These are phyloP conservation scores for Echinosophora koreensis DNA, from an alignment of 306 rosid genomes.

Conservation along the genomic window DNA sequence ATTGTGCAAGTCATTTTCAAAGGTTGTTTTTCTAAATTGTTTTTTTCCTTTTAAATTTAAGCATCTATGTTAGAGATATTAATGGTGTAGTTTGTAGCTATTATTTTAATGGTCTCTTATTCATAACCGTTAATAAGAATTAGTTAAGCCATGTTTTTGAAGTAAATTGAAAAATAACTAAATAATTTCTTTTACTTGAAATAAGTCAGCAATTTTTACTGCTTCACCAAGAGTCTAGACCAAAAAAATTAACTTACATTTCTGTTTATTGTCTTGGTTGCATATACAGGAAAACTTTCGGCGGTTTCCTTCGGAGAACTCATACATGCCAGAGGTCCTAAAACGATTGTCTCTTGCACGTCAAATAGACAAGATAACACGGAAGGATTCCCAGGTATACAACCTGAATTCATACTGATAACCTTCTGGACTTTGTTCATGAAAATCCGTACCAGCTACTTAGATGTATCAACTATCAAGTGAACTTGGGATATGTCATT, in stretches of 20 bases:
- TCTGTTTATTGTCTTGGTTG: constrained; percentile 22
- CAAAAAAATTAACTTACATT: constrained; percentile 18
- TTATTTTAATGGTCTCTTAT: constrained; percentile 11
- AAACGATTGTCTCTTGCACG: constrained; percentile 87
- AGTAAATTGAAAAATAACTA: constrained; percentile 3
- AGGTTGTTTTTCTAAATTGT: constrained; percentile 55
- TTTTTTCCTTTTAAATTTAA: constrained; percentile 18
- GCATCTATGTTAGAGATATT: constrained; percentile 12
- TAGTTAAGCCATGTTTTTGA: constrained; percentile 19
- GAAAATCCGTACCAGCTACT: not conserved
- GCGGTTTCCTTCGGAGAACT: constrained; percentile 83
- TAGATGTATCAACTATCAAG: constrained; percentile 5
- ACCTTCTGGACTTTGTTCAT: constrained; percentile 31
- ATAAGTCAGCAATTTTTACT: constrained; percentile 33
- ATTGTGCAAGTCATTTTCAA: constrained; percentile 91
- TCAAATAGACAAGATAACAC: constrained; percentile 86
- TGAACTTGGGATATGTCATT: constrained; percentile 14
- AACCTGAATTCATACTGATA: constrained; percentile 35
- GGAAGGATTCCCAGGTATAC: constrained; percentile 86
- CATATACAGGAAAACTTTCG: constrained; percentile 70
- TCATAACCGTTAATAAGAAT: constrained; percentile 17
- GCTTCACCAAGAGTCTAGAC: constrained; percentile 34
- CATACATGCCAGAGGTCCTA: constrained; percentile 90
- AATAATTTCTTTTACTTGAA: constrained; percentile 20
- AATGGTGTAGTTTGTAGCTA: constrained; percentile 14